These are phyloP conservation scores for Miscanthus sacchariflorus DNA, from an alignment of 202 grass and related monocot species.

Conservation along the genomic window DNA sequence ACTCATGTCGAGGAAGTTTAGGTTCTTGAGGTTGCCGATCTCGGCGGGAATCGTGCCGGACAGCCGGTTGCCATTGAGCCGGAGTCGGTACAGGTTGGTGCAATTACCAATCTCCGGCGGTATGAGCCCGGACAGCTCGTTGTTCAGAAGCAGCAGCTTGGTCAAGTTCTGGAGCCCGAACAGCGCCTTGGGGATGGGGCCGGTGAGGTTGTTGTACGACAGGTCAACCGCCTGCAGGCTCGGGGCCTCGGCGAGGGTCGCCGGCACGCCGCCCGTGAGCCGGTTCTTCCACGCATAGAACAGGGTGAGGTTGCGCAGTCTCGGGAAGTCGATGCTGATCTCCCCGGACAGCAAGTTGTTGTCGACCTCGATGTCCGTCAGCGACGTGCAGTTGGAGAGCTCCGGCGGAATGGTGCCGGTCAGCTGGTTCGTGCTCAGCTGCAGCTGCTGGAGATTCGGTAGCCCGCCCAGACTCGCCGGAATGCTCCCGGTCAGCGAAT, in stretches of 20 bases:
- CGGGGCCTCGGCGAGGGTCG: conserved; percentile 62
- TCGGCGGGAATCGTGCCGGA: conserved; percentile 74
- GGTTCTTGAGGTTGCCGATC: conserved; percentile 70
- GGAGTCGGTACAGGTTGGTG: conserved; percentile 78
- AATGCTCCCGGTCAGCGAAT: conserved; percentile 76
- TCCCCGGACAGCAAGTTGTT: conserved; percentile 89
- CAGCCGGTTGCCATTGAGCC: conserved; percentile 76
- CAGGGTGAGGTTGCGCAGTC: conserved; percentile 76
- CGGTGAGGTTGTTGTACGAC: conserved; percentile 89
- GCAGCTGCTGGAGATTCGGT: conserved; percentile 75
- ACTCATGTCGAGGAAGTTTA: conserved; percentile 98
- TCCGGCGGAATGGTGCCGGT: conserved; percentile 74
- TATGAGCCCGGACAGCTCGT: conserved; percentile 80
- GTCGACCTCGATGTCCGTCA: conserved; percentile 86
- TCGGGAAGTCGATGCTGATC: conserved; percentile 77
- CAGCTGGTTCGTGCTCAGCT: conserved; percentile 92
- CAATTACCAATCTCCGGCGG: conserved; percentile 92
- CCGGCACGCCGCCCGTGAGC: conserved; percentile 79
- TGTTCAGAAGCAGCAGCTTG: conserved; percentile 80
- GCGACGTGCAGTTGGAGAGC: conserved; percentile 80
- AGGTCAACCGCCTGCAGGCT: conserved; percentile 87
- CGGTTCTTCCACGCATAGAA: conserved; percentile 98
- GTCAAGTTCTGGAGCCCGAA: conserved; percentile 90
- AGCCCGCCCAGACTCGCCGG: conserved; percentile 66
- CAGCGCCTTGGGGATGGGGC: conserved; percentile 69